Evolutionary conservation across 352 stramenopile species (phyloP), one percentile per base, ranked within the genome.

Genomic region (Phytopythium ostracodes): DNA sequence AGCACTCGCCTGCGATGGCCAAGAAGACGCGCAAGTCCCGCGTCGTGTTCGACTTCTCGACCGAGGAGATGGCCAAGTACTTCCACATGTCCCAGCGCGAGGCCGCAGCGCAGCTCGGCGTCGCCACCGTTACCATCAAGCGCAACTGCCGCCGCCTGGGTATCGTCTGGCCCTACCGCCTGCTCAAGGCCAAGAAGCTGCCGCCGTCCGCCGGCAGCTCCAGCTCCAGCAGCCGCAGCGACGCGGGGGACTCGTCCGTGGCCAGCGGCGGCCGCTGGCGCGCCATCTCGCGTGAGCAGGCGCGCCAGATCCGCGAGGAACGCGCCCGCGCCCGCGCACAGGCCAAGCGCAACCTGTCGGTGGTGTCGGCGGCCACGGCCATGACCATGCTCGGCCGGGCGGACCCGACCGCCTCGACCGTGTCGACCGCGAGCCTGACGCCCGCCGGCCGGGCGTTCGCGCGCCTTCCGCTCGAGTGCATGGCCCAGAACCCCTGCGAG

Each of bases 121-220:
- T 84, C 18, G 73, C 77, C 27, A 80, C 79, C 17, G 79, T 87
- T 50, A 87, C 77, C 47, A 72, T 87, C 57, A 86, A 86, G 63
- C 68, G 77, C 61, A 86, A 82, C 63, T 86, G 77, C 53, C 79
- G 79, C 27, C 77, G 77, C 38, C 70, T 77, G 9, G 77, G 77
- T 46, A 86, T 86, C 57, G 73, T 80, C 24, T 86, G 77, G 77
- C 77, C 76, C 36, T 86, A 84, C 57, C 76, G 76, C 22, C 67
- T 79, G 49, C 72, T 77, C 60, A 82, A 79, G 57, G 75, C 75
- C 71, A 79, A 79, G 65, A 73, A 80, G 63, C 65, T 77, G 43
- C 71, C 70, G 43, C 65, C 63, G 22, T 59, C 72, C n/a, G n/a
- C n/a, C n/a, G n/a, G n/a, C n/a, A n/a, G n/a, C 25, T 12, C 25